These are phyloP conservation scores for Xylariaceae sp. DNA, from an alignment of 2,329 filamentous ascomycete genomes.

Conservation along the genomic window DNA sequence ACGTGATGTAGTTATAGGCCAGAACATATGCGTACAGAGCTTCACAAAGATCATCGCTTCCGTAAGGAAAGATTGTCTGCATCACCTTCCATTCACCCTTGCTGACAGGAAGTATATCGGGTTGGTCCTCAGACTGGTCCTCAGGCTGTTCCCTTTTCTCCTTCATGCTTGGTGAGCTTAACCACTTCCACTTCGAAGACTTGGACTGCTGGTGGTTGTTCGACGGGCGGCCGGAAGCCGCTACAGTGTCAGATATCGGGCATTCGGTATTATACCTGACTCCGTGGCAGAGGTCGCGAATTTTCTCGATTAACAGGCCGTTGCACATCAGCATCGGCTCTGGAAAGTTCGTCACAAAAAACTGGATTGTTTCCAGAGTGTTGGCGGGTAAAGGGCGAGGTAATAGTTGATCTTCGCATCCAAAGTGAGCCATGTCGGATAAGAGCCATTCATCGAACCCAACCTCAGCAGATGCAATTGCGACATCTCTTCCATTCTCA, in stretches of 20 bases:
- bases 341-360: constrained; percentile 63
- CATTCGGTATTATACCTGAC: constrained; percentile 48
- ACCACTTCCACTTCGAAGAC: constrained; percentile 37
- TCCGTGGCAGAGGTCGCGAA: constrained; percentile 62
- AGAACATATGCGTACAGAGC: constrained; percentile 65
- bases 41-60: constrained; percentile 62
- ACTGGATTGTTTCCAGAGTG: constrained; percentile 59
- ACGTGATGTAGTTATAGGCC: constrained; percentile 63
- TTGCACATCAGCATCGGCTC: constrained; percentile 64
- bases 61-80: constrained; percentile 59
- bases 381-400: constrained; percentile 60
- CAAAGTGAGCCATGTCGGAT: constrained; percentile 34
- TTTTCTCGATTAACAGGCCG: constrained; percentile 63
- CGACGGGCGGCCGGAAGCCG: constrained; percentile 14
- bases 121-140: constrained; percentile 1
- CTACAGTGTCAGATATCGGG: constrained; percentile 29
- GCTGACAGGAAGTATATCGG: neutral
- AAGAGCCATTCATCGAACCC: constrained; percentile 36
- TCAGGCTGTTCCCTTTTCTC: constrained; percentile 6
- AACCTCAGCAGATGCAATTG: constrained; percentile 28
- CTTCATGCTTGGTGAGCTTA: constrained; percentile 23
- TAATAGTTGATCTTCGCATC: constrained; percentile 38
- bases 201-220: constrained; percentile 32
- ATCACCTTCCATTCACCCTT: constrained; percentile 52
- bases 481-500: neutral